Base-by-base conservation (phyloP, 163 green algal genomes). In the Prototheca stagnorum region DNA sequence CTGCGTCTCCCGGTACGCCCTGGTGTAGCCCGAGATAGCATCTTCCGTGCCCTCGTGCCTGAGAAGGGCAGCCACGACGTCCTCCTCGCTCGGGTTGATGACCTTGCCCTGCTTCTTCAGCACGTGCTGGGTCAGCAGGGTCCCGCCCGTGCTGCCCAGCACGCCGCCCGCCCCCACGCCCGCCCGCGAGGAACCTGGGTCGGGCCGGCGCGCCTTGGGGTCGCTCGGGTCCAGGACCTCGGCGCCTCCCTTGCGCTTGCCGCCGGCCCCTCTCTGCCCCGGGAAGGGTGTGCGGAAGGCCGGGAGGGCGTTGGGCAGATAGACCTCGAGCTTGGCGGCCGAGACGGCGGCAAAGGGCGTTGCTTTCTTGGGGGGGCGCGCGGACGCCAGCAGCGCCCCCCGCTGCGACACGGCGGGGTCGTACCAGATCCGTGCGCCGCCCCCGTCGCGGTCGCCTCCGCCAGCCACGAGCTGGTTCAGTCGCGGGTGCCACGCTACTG, bases 401-500 rank as follows among this genome's bases (percentile, higher is more conserved):
- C 67, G 59, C 53, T 79, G 56, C 39, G 69, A 86, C 19, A 71
- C 53, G 4, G 58, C 57, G 2, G 85, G 65, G 56, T 89, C 70
- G 54, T 93, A 96, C 50, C 94, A 65, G 16, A 82, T 66, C 17
- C 68, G 68, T 24, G 73, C 78, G 25, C 44, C 49, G 23, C 86
- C 86, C 5, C 23, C 26, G 39, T 71, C 78, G 40, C 78, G 76
- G 59, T 88, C 75, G 21, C 85, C 85, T 21, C 44, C 57, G 35
- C 84, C 84, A 19, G 80, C 70, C 46, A 94, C 79, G 29, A 96
- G 86, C 59, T 94, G 86, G 67, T 96, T 96, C 16, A 95, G 65
- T 15, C 66, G 57, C 3, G 56, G 43, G 56, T 96, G 84, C 86
- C 86, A 96, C 39, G 51, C 34, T 20, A 93, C 27, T 0, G 70